Conservation (phyloP, 225 moss, liverwort and hornwort genomes). For the Anthoceros angustus region DNA sequence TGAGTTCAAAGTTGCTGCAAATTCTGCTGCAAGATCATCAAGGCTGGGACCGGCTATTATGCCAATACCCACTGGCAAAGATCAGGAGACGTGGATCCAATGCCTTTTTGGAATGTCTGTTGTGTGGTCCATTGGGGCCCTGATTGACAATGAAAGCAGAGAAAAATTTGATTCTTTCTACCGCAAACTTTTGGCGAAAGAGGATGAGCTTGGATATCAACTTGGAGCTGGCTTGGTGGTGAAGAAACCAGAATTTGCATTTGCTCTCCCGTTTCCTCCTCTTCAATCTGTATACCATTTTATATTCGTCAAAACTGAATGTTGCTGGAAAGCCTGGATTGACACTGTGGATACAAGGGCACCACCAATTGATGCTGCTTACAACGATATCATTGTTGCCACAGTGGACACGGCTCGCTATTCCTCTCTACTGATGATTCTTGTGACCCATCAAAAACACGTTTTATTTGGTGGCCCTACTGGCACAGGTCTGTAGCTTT, state of each 20-base stretch:
- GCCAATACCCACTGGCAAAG: slow-evolving; percentile 35
- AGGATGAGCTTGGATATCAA: slow-evolving; percentile 39
- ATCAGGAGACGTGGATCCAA: slow-evolving; percentile 45
- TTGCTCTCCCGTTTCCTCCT: slow-evolving; percentile 44
- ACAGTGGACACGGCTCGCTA: slow-evolving; percentile 70
- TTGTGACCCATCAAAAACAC: slow-evolving; percentile 51
- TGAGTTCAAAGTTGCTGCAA: slow-evolving; percentile 35
- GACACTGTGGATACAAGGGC: slow-evolving; percentile 37
- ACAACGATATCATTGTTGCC: slow-evolving; percentile 65
- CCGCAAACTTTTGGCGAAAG: slow-evolving; percentile 31
- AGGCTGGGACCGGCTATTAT: slow-evolving; percentile 12
- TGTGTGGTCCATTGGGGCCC: slow-evolving; percentile 53
- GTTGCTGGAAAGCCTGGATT: slow-evolving; percentile 66
- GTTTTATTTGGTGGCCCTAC: slow-evolving; percentile 78
- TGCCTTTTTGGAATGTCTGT: slow-evolving; percentile 45
- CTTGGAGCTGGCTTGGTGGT: slow-evolving; percentile 51
- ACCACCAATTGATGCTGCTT: slow-evolving; percentile 24
- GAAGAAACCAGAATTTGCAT: slow-evolving; percentile 41
- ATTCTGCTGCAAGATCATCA: slow-evolving; percentile 13
- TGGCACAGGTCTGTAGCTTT: slow-evolving; percentile 41
- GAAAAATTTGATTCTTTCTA: slow-evolving; percentile 42
- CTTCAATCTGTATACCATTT: slow-evolving; percentile 38
- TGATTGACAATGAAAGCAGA: slow-evolving; percentile 45
- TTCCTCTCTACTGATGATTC: slow-evolving; percentile 45
- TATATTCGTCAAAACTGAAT: slow-evolving; percentile 54